phyloP scores from a whole-genome alignment of 1,284 basidiomycete genomes.

The Hortiboletus rubellus region DNA sequence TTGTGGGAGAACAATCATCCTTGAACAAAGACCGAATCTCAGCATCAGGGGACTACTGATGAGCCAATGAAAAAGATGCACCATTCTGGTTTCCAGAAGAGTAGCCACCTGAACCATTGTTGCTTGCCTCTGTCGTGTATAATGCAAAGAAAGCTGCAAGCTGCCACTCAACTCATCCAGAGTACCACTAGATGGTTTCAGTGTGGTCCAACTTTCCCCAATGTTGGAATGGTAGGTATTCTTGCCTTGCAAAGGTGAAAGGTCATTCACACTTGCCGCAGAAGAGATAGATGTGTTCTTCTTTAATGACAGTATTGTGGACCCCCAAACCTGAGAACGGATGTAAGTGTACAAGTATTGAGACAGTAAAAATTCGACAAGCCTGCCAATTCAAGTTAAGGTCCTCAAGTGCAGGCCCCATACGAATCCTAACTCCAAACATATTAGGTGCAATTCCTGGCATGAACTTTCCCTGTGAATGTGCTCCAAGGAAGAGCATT shows the following conservation, averaged over 20 bases:
- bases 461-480: constrained; percentile 48
- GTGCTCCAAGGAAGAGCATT: constrained; percentile 26
- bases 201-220: constrained; percentile 54
- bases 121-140: constrained; percentile 52
- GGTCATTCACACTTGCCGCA: constrained; percentile 51
- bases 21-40: constrained; percentile 31
- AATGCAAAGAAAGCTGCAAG: constrained; percentile 46
- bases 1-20: constrained; percentile 52
- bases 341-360: constrained; percentile 8
- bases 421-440: constrained; percentile 54
- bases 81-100: constrained; percentile 44
- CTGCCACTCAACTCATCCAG: constrained; percentile 61
- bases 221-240: constrained; percentile 47
- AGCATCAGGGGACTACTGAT: constrained; percentile 10
- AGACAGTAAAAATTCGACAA: constrained; percentile 27
- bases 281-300: constrained; percentile 66
- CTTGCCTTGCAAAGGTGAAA: constrained; percentile 50
- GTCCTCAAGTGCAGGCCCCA: constrained; percentile 48
- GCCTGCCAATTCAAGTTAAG: constrained; percentile 73
- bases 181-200: constrained; percentile 52
- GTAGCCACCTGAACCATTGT: constrained; percentile 40
- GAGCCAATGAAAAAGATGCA: constrained; percentile 31
- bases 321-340: constrained; percentile 57
- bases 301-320: constrained; percentile 48
- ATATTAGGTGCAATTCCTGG: constrained; percentile 45